Percentiles rank a stretch among this genome's conserved stretches.
These are phyloP conservation scores for Rhizophora mangle DNA, from an alignment of 345 rosid genomes.

Conservation along the genomic window DNA sequence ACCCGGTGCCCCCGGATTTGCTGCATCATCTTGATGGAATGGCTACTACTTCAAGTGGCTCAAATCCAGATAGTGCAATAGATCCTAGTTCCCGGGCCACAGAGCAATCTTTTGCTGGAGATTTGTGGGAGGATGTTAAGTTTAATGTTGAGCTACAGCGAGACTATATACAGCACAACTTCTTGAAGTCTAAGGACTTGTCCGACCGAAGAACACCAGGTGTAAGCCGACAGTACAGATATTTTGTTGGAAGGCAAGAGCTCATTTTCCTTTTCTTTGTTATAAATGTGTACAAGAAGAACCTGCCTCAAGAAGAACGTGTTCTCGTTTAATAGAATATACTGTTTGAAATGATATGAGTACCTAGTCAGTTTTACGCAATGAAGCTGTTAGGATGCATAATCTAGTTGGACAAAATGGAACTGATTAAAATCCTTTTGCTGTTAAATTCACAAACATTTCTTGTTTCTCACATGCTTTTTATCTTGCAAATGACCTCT, in stretches of 20 bases:
- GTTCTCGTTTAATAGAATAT: no score
- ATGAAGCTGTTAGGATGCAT: background rate
- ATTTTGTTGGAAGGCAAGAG: constrained; percentile 68
- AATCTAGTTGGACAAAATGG: background rate
- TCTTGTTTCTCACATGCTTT: constrained; percentile 1
- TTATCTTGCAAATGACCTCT: background rate
- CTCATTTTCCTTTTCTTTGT: background rate
- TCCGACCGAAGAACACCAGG: constrained; percentile 67
- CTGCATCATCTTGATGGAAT: constrained; percentile 56
- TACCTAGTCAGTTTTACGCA: no score
- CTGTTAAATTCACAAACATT: background rate
- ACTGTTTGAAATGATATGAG: no score
- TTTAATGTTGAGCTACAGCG: constrained; percentile 33
- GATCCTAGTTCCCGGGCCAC: constrained; percentile 24
- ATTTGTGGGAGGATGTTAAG: constrained; percentile 50
- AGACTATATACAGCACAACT: constrained; percentile 42
- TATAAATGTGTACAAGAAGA: background rate
- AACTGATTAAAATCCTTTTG: background rate
- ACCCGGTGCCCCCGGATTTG: constrained; percentile 76
- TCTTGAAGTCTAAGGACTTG: constrained; percentile 47
- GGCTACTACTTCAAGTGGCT: constrained; percentile 17
- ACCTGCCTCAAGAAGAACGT: no score
- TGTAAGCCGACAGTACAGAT: constrained; percentile 62
- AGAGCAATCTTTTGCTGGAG: constrained; percentile 49
- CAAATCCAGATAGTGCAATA: constrained; percentile 14